These are phyloP conservation scores for Eucalyptus marginata DNA, from an alignment of 345 rosid species.

Conservation along the genomic window DNA sequence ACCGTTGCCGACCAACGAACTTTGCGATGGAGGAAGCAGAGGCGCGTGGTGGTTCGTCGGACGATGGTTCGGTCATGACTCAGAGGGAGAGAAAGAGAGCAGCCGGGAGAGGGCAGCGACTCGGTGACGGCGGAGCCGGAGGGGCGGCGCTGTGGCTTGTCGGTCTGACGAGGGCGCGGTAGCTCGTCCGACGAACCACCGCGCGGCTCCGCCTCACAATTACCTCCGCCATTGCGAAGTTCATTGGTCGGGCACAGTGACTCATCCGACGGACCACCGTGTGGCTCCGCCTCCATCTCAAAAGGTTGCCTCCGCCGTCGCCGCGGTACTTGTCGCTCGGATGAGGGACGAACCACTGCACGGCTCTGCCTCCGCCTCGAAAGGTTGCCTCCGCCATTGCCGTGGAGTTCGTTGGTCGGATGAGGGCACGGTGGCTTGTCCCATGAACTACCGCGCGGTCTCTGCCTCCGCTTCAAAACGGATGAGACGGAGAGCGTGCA, in stretches of 20 bases:
- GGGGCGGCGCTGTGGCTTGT: no score
- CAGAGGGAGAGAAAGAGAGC: background rate
- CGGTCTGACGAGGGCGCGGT: background rate
- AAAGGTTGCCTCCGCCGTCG: no score
- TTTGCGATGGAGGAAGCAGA: no score
- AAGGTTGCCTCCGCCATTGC: background rate
- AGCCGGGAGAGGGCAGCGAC: background rate
- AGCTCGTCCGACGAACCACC: background rate
- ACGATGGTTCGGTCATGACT: background rate
- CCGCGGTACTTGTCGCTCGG: no score
- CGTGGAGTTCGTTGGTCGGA: background rate
- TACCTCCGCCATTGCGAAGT: background rate
- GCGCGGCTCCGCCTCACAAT: background rate
- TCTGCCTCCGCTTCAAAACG: no score
- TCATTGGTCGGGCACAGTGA: accelerated
- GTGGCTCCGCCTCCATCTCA: background rate
- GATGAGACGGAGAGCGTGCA: no score
- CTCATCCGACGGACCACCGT: background rate
- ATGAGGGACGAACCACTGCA: no score
- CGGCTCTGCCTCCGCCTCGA: background rate
- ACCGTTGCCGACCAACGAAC: background rate
- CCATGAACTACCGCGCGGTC: accelerated
- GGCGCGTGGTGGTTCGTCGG: no score
- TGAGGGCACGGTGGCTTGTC: background rate
- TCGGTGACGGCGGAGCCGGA: background rate